Percentiles rank a stretch among this genome's conserved stretches.
Evolutionary conservation across 169 alveolate species (phyloP).

Genomic region (Theileria orientalis): DNA sequence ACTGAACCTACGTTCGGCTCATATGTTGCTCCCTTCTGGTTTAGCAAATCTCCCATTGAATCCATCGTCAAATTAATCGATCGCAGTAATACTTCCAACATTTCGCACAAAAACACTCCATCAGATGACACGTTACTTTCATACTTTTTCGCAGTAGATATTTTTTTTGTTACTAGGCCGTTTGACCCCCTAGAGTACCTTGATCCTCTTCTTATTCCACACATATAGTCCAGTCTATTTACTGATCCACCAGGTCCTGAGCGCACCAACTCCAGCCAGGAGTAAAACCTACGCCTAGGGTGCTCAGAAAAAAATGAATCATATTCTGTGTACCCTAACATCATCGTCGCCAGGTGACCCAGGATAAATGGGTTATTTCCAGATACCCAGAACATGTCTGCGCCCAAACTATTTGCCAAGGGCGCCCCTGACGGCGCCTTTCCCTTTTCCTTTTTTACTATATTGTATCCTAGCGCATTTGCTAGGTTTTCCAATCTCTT

Average conservation of each 20-base stretch:
- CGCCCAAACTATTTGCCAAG: conserved; percentile 31
- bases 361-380: conserved; percentile 64
- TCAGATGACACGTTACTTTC: conserved; percentile 43
- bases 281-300: conserved; percentile 48
- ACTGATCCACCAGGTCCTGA: conserved; percentile 40
- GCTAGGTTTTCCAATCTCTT: conserved; percentile 52
- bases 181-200: conserved; percentile 49
- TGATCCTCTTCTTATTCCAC: conserved; percentile 64
- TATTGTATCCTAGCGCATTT: conserved; percentile 50
- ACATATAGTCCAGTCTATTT: conserved; percentile 58
- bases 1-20: conserved; percentile 50
- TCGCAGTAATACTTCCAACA: conserved; percentile 41
- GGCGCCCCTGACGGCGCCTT: conserved; percentile 5
- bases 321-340: conserved; percentile 57
- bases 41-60: conserved; percentile 57
- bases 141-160: conserved; percentile 8
- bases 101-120: conserved; percentile 48
- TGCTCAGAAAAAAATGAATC: conserved; percentile 24
- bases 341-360: conserved; percentile 61
- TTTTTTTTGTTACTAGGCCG: conserved; percentile 33
- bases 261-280: conserved; percentile 55
- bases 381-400: conserved; percentile 52
- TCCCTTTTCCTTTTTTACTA: conserved; percentile 7
- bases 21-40: conserved; percentile 56
- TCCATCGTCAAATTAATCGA: conserved; percentile 53